These are phyloP conservation scores for Calvatia gigantea DNA, from an alignment of 768 basidiomycete species.

Conservation along the genomic window DNA sequence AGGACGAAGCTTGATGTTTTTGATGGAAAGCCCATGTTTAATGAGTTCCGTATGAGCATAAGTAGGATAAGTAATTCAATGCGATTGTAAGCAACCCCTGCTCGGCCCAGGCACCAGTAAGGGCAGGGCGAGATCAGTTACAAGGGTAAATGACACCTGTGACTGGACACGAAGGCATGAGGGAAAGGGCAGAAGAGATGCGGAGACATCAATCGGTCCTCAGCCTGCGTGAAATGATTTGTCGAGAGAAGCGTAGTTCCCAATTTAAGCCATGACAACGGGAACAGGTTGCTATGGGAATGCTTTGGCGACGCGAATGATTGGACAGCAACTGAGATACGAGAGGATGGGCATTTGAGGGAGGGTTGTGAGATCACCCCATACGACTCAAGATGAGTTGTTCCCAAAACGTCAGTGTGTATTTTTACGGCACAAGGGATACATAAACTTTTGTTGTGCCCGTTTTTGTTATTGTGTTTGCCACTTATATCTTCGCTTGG, in stretches of 20 bases:
- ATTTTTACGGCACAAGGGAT: constrained; percentile 12
- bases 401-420: constrained; percentile 13
- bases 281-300: constrained; percentile 12
- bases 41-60: background rate
- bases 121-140: background rate
- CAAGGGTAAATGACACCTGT: background rate
- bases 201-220: background rate
- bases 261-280: background rate
- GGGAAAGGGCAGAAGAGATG: background rate
- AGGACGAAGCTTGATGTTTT: constrained; percentile 1
- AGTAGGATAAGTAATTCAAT: too few species aligned
- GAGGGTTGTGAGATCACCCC: background rate
- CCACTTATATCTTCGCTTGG: constrained; percentile 8
- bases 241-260: background rate
- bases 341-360: background rate
- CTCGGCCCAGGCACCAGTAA: background rate
- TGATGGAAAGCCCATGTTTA: background rate
- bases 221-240: background rate
- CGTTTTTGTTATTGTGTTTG: constrained; percentile 14
- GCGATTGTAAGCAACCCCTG: background rate
- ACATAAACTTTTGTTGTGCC: constrained; percentile 14
- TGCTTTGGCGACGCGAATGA: constrained; percentile 1
- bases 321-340: constrained; percentile 1
- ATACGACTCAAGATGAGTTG: background rate
- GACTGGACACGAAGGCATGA: too few species aligned